Evolutionary conservation across 139 green algal genomes (phyloP), one percentile per base, ranked within the genome.

Genomic region (Ettlia oleoabundans): DNA sequence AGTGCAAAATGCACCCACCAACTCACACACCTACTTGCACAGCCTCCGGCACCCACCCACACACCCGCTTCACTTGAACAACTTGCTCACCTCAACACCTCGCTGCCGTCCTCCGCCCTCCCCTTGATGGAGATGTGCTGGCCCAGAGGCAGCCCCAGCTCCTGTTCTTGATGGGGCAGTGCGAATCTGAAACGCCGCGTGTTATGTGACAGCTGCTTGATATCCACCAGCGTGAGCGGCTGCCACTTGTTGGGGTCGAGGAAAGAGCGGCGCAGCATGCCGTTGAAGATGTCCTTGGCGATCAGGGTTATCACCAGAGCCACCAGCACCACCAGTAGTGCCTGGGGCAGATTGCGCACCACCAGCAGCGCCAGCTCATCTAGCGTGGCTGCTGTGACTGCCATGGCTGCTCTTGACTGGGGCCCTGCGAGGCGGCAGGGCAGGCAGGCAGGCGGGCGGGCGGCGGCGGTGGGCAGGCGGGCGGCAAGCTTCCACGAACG

Each of bases 61-160:
- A 73, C 35, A 24, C 21, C 66, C 51, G 37, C 66, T 37, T 1
- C 37, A 37, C 35, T 28, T 24, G 5, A 8, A 61, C 64, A 71
- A 47, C 0, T 9, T n/a, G 43, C 65, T 22, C 68, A 84, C 79
- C 92, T 78, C 81, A 93, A 89, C 8, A 96, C 84, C 24, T 93
- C 84, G 32, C 86, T 89, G 41, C 89, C 93, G 2, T 95, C 86
- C 0, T 47, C 70, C n/a, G 86, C 85, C 30, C 81, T 80, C 0
- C 86, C 86, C n/a, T 87, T 75, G 82, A 97, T 94, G 1, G 88
- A 89, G 47, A 98, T 94, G 82, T 98, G 94, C 87, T 96, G 91
- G 9, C 95, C 95, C 24, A 95, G 88, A 22, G 95, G 94, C 47
- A 98, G 86, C 0, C 95, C 95, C 42, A 98, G 83, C 43, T 88